Evolutionary conservation across 176 grass and related monocot species (phyloP).

Genomic region (Aegilops bicornis): DNA sequence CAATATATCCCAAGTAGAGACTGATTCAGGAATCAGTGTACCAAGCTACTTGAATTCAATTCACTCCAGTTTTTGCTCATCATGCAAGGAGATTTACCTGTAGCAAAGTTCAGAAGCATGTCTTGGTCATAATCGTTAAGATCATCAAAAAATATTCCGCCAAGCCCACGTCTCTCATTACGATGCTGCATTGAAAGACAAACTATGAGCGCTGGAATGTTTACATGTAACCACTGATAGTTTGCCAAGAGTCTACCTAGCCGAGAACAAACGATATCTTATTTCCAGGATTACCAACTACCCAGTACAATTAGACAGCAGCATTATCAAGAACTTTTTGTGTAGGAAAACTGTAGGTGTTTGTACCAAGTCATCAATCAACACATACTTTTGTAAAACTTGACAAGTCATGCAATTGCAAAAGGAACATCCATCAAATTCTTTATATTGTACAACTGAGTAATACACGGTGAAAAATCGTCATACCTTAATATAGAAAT

Average conservation of each 20-base stretch:
- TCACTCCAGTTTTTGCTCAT: neutral
- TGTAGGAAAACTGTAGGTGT: neutral
- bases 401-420: neutral
- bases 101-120: constrained; percentile 90
- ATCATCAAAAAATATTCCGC: constrained; percentile 99
- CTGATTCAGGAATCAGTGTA: neutral
- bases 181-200: constrained; percentile 68
- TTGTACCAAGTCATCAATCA: neutral
- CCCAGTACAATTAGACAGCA: neutral
- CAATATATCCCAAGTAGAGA: neutral
- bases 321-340: neutral
- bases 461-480: neutral
- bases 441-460: constrained; percentile 18
- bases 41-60: neutral
- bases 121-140: constrained; percentile 95
- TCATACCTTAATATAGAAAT: constrained; percentile 95
- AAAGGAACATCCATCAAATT: neutral
- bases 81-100: constrained; percentile 48
- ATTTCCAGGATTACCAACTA: neutral
- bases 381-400: neutral
- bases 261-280: neutral
- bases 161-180: constrained; percentile 78
- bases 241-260: neutral
- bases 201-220: neutral
- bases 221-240: neutral